Evolutionary conservation across 1,284 basidiomycete species (phyloP).

Genomic region (Pascua sp.): DNA sequence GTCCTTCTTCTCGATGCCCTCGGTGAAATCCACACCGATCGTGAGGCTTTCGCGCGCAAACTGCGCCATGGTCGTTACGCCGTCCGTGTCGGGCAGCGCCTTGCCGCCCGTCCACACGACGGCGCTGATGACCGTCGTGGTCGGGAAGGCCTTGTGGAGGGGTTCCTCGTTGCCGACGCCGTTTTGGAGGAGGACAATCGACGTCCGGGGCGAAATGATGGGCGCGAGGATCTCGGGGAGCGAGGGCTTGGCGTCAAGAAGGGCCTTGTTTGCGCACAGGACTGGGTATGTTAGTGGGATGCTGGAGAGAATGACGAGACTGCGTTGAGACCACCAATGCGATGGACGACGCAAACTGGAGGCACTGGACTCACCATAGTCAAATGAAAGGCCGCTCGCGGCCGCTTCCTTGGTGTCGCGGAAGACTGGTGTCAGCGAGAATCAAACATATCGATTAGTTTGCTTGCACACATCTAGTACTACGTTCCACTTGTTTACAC

Average conservation of each 20-base stretch:
- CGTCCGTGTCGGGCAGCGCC: conserved; percentile 28
- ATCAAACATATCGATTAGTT: no score
- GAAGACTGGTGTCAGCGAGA: conserved; percentile 31
- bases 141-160: conserved; percentile 48
- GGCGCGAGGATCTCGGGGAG: conserved; percentile 43
- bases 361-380: conserved; percentile 26
- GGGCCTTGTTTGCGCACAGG: conserved; percentile 49
- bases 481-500: no score
- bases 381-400: conserved; percentile 32
- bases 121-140: conserved; percentile 51
- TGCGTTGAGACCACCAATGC: background rate
- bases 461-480: no score
- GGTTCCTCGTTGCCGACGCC: conserved; percentile 54
- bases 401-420: conserved; percentile 42
- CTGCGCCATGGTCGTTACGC: conserved; percentile 35
- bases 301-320: no score
- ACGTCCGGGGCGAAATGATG: conserved; percentile 38
- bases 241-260: conserved; percentile 43
- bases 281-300: conserved; percentile 18
- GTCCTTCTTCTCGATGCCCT: conserved; percentile 16
- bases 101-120: conserved; percentile 52
- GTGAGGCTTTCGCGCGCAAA: conserved; percentile 47
- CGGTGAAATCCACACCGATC: conserved; percentile 47
- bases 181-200: conserved; percentile 54
- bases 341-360: background rate